These are phyloP conservation scores for Candida lessepsii DNA, from an alignment of 805 yeast genomes.

Conservation along the genomic window DNA sequence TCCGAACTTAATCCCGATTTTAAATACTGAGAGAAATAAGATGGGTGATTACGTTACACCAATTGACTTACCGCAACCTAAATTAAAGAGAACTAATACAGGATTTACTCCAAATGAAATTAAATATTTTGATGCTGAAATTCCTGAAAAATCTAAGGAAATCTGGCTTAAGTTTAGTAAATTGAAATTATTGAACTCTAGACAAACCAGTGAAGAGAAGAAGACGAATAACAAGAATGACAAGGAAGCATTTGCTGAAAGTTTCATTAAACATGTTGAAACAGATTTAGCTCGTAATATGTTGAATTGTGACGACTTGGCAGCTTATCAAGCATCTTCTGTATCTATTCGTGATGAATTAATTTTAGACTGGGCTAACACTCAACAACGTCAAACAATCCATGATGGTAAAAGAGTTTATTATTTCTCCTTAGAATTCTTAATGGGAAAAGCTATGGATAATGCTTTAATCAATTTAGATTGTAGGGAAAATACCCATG, in stretches of 20 bases:
- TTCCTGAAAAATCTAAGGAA: conserved; percentile 75
- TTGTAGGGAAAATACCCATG: conserved; percentile 55
- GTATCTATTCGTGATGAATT: conserved; percentile 74
- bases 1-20: too few species aligned
- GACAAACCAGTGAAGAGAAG: conserved; percentile 21
- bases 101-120: conserved; percentile 92
- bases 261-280: conserved; percentile 83
- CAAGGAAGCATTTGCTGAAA: conserved; percentile 59
- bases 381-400: conserved; percentile 85
- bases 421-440: conserved; percentile 81
- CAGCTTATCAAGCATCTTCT: conserved; percentile 90
- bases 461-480: conserved; percentile 85
- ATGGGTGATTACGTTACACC: conserved; percentile 42
- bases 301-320: conserved; percentile 88
- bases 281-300: conserved; percentile 87
- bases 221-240: conserved; percentile 19
- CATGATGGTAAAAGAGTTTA: conserved; percentile 84
- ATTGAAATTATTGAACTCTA: conserved; percentile 21
- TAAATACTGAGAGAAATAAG: background rate
- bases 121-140: conserved; percentile 73
- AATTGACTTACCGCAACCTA: conserved; percentile 36
- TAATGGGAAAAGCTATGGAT: conserved; percentile 95
- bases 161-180: conserved; percentile 74
- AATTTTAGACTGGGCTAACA: conserved; percentile 85
- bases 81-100: conserved; percentile 73